phyloP scores from a whole-genome alignment of 495 filamentous ascomycete genomes.

The Daldinia grandis region DNA sequence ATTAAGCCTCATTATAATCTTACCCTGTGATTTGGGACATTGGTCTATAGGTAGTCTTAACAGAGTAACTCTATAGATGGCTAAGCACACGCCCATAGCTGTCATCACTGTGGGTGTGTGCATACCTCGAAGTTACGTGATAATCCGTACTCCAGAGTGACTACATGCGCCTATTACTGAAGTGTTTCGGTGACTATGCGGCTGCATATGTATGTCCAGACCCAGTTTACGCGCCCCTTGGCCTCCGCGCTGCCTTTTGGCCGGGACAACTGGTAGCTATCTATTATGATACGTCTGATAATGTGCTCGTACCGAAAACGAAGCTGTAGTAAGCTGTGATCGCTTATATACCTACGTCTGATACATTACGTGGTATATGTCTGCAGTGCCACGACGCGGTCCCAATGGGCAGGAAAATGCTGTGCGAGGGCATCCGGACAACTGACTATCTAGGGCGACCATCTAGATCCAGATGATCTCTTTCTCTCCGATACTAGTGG shows the following conservation, averaged over 20 bases:
- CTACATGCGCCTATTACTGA: not conserved
- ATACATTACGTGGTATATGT: not conserved
- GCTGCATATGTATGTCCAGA: not conserved
- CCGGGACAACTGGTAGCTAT: not conserved
- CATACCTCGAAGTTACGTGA: not conserved
- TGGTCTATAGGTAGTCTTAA: not conserved
- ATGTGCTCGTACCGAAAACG: constrained; percentile 7
- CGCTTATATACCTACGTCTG: constrained; percentile 8
- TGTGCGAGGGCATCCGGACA: not conserved
- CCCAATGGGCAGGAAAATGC: constrained; percentile 10
- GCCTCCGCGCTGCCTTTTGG: not conserved
- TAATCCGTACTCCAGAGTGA: not conserved
- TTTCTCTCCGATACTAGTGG: not conserved
- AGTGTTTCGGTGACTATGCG: not conserved
- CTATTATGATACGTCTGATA: not conserved
- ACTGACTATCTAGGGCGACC: not conserved
- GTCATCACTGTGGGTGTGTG: not conserved
- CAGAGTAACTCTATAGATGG: not conserved
- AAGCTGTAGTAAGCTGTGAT: constrained; percentile 3
- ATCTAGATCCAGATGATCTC: constrained; percentile 1
- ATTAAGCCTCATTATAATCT: not conserved
- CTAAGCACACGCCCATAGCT: not conserved
- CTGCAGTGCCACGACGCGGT: constrained; percentile 13
- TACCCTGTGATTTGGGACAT: not conserved
- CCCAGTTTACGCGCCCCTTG: not conserved